Conservation (phyloP, 257 asterid species). For the Solanum tarijense region DNA sequence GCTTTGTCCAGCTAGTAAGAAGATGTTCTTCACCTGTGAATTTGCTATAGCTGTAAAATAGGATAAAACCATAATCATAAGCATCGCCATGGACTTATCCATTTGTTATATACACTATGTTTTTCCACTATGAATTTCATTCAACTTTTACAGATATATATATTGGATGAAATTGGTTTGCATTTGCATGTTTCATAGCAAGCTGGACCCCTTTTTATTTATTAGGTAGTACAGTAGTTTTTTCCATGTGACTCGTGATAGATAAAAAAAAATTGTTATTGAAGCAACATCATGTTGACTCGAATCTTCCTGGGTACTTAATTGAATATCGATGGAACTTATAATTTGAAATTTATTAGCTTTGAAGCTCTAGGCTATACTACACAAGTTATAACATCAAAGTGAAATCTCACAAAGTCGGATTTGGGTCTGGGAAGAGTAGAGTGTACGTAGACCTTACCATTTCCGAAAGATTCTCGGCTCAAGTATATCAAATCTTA, state of each 20-base stretch:
- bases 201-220: background rate
- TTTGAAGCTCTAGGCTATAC: background rate
- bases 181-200: background rate
- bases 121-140: background rate
- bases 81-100: background rate
- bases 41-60: background rate
- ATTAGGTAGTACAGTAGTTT: background rate
- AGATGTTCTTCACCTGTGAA: background rate
- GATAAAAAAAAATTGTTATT: background rate
- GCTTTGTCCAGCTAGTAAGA: slow-evolving; percentile 18
- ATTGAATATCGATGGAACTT: background rate
- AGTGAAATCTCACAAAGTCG: too few relatives aligned
- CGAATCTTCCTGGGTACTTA: background rate
- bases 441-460: too few relatives aligned
- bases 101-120: background rate
- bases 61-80: background rate
- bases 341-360: background rate
- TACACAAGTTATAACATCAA: too few relatives aligned
- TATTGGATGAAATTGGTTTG: background rate
- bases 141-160: background rate
- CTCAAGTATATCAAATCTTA: too few relatives aligned
- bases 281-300: background rate
- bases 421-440: too few relatives aligned
- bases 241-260: background rate
- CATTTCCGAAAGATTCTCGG: too few relatives aligned